Conservation (phyloP, 2,329 filamentous ascomycete species). For the Cadophora gregata region DNA sequence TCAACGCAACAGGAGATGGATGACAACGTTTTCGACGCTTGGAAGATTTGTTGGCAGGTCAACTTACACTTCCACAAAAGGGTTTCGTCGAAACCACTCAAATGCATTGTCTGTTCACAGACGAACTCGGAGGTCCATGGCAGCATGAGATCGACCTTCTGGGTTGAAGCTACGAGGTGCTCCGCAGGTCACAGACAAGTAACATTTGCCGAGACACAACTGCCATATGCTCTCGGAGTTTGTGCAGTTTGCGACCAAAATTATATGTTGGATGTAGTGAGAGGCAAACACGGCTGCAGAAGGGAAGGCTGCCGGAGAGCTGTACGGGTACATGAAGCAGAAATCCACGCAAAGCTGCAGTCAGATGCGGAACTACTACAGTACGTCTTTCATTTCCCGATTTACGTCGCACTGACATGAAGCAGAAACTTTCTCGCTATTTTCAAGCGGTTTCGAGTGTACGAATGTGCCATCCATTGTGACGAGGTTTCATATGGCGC, state of each 20-base stretch:
- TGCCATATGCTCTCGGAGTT: background rate
- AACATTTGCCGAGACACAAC: background rate
- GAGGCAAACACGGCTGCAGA: constrained; percentile 20
- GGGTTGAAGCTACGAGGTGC: constrained; percentile 18
- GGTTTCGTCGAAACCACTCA: background rate
- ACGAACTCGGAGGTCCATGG: background rate
- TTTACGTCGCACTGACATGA: background rate
- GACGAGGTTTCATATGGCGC: constrained; percentile 14
- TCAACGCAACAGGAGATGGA: constrained; percentile 13
- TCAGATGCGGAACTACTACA: background rate
- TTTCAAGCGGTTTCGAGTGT: background rate
- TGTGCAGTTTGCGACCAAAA: constrained; percentile 24
- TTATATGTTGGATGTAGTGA: constrained; percentile 22
- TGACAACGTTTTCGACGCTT: constrained; percentile 13
- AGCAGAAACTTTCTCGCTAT: background rate
- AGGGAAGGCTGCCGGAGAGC: constrained; percentile 19
- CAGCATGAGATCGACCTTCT: constrained; percentile 15
- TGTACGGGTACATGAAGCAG: constrained; percentile 6
- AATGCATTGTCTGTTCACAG: constrained; percentile 17
- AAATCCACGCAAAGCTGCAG: background rate
- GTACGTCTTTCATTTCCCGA: background rate
- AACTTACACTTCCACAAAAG: constrained; percentile 20
- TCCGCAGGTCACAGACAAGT: constrained; percentile 17
- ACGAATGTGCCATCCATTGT: constrained; percentile 23
- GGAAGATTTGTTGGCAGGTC: constrained; percentile 21